A percentile compares a stretch with the other conserved stretches of the same genome.
Evolutionary conservation across 768 basidiomycete species (phyloP).

Genomic region (Auriscalpium vulgare): DNA sequence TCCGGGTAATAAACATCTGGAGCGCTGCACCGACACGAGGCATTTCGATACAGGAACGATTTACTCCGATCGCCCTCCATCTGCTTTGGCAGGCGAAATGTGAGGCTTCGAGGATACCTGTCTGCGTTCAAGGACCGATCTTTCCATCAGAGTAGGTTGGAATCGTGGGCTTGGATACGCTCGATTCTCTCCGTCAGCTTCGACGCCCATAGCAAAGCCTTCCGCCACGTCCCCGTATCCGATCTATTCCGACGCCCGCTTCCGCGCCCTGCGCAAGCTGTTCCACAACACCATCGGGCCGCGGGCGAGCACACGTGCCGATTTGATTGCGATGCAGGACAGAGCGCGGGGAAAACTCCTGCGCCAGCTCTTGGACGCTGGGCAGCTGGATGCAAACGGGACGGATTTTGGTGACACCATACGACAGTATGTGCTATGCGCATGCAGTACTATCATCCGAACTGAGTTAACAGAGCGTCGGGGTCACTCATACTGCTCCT

Average conservation of each 20-base stretch:
- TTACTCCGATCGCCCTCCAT: slow-evolving; percentile 25
- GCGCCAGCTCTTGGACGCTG: slow-evolving; percentile 6
- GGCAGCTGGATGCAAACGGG: slow-evolving; percentile 5
- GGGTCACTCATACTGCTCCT: slow-evolving; percentile 6
- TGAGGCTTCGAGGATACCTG: slow-evolving; percentile 9
- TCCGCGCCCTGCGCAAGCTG: slow-evolving; percentile 27
- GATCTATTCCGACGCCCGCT: slow-evolving; percentile 16
- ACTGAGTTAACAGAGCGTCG: slow-evolving; percentile 2
- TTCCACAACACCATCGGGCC: slow-evolving; percentile 28
- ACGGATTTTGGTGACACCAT: slow-evolving; percentile 15
- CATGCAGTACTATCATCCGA: neutral
- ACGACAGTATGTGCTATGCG: slow-evolving; percentile 13
- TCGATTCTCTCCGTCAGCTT: slow-evolving; percentile 20
- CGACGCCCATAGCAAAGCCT: neutral
- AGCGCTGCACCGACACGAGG: neutral
- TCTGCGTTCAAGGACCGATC: neutral
- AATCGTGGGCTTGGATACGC: slow-evolving; percentile 28
- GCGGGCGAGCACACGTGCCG: slow-evolving; percentile 16
- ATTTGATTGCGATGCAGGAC: slow-evolving; percentile 15
- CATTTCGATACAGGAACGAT: slow-evolving; percentile 17
- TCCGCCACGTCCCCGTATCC: neutral
- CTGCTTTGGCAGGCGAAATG: slow-evolving; percentile 27
- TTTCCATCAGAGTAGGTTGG: slow-evolving; percentile 25
- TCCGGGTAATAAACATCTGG: neutral
- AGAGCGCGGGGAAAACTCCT: slow-evolving; percentile 13